Evolutionary conservation across 768 basidiomycete genomes (phyloP).

Genomic region (Russula sp.): DNA sequence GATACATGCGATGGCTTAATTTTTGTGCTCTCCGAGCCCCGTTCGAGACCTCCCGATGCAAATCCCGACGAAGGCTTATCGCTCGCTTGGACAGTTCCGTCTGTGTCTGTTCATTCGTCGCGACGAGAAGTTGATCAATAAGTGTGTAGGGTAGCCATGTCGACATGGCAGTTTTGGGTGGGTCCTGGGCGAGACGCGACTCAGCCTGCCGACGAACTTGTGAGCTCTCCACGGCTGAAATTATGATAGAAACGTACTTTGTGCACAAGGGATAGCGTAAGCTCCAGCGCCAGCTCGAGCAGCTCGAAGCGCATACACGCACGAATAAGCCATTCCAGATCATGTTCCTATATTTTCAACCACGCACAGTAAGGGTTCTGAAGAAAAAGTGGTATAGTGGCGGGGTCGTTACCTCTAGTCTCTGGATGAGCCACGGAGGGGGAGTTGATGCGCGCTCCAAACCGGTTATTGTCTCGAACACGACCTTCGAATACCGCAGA

Average conservation of each 20-base stretch:
- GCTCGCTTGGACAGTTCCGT: constrained; percentile 45
- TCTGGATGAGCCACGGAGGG: constrained; percentile 81
- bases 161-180: constrained; percentile 52
- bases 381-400: not conserved
- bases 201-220: constrained; percentile 46
- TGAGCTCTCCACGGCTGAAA: not conserved
- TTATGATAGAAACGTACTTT: constrained; percentile 50
- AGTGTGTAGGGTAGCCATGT: constrained; percentile 84
- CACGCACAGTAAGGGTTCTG: constrained; percentile 2
- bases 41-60: constrained; percentile 59
- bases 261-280: constrained; percentile 66
- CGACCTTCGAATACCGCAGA: constrained; percentile 71
- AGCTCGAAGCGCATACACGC: constrained; percentile 76
- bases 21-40: constrained; percentile 70
- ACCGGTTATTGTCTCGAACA: constrained; percentile 72
- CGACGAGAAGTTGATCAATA: constrained; percentile 76
- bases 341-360: constrained; percentile 49
- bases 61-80: constrained; percentile 43
- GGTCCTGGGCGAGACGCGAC: constrained; percentile 48
- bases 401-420: constrained; percentile 55
- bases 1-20: constrained; percentile 39
- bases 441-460: constrained; percentile 57
- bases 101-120: constrained; percentile 50
- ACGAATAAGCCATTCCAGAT: constrained; percentile 82
- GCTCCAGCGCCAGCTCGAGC: constrained; percentile 70